phyloP scores from a whole-genome alignment of 2,329 filamentous ascomycete genomes.

The Botrytis tulipae region DNA sequence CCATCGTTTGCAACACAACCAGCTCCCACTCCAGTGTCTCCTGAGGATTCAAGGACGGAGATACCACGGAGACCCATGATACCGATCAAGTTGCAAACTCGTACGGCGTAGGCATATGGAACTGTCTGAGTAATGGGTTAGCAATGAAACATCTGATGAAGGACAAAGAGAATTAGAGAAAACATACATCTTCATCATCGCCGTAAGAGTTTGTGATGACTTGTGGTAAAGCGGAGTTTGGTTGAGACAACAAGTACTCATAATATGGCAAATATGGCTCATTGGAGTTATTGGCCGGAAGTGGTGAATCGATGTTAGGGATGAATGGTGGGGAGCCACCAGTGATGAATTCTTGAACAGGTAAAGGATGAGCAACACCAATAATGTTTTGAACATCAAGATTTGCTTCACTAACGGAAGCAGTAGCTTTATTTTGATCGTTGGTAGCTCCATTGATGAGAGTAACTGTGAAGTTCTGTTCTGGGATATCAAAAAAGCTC shows the following conservation, averaged over 20 bases:
- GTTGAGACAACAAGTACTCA: slow-evolving; percentile 49
- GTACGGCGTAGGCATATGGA: slow-evolving; percentile 50
- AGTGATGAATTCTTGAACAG: slow-evolving; percentile 54
- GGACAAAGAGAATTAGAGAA: not conserved
- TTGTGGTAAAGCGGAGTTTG: slow-evolving; percentile 48
- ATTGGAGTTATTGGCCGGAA: slow-evolving; percentile 42
- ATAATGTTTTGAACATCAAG: slow-evolving; percentile 54
- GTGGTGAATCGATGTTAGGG: slow-evolving; percentile 42
- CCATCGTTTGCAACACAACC: slow-evolving; percentile 55
- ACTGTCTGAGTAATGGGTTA: slow-evolving; percentile 43
- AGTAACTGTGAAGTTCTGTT: slow-evolving; percentile 46
- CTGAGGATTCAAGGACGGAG: slow-evolving; percentile 50
- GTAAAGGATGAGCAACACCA: slow-evolving; percentile 52
- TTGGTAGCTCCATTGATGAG: slow-evolving; percentile 44
- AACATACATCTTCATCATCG: slow-evolving; percentile 49
- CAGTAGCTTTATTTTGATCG: slow-evolving; percentile 40
- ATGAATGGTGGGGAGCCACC: slow-evolving; percentile 54
- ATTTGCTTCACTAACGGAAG: slow-evolving; percentile 27
- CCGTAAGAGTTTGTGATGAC: slow-evolving; percentile 58
- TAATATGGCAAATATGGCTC: slow-evolving; percentile 59
- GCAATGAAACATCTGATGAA: not conserved
- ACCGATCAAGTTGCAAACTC: slow-evolving; percentile 54
- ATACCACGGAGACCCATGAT: slow-evolving; percentile 53
- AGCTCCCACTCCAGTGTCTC: slow-evolving; percentile 50
- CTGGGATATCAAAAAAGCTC: slow-evolving; percentile 42